Base-by-base conservation (phyloP, 2,329 filamentous ascomycete genomes). In the Berkeleyomyces basicola region DNA sequence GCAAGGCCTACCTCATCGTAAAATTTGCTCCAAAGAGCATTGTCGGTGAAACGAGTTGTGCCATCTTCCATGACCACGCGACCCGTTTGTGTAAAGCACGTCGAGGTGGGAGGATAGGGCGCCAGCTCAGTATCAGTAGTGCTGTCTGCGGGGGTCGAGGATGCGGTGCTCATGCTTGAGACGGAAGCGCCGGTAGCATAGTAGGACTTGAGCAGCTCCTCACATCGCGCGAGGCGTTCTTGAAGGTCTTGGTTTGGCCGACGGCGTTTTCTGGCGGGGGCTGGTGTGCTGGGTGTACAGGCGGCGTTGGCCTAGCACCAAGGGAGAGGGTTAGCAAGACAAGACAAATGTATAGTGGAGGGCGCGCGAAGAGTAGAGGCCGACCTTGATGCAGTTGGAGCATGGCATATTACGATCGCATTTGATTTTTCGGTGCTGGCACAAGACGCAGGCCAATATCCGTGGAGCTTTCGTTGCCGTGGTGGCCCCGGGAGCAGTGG, bases 401-500 rank as follows among this genome's bases (percentile, higher is more conserved):
- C 81, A 83, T 3, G 81, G 81, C 47, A 78, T 81, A 49, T 76
- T 77, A 65, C 81, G 76, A 67, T 83, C 80, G 71, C 81, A 84
- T 70, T 82, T 82, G 71, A 83, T 83, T 72, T 84, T 83, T 68
- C 81, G 77, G 68, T 80, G 78, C 69, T 83, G 81, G 68, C 81
- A 83, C 44, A 82, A 73, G 23, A 81, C 78, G 67, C 80, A 82
- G 23, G 78, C 78, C 63, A 81, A 71, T 57, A 81, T 75, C 67
- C 79, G 73, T 11, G 73, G 71, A 10, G 74, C 71, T 69, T 77
- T 79, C 6, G 36, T 7, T 33, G 23, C 23, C 23, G 23, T 23
- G 23, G 23, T 2, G 23, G 23, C 62, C 71, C 70, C 59, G 69
- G 67, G 40, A 67, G 67, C 65, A n/a, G 65, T 63, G 43, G 7